Conservation (phyloP, 2,329 filamentous ascomycete genomes). For the Rutstroemia sp. region DNA sequence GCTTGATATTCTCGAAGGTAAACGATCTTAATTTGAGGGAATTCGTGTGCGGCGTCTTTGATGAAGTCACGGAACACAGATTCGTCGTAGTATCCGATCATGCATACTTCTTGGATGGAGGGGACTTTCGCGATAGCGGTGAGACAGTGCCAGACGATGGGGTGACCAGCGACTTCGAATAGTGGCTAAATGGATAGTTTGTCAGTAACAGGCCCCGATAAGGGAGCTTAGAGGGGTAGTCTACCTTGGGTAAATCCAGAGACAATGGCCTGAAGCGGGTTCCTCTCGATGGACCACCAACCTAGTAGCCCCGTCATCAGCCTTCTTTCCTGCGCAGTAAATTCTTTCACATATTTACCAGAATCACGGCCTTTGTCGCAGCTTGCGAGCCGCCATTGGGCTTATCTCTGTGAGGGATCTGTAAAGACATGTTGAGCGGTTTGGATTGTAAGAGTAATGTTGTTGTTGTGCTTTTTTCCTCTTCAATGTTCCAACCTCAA, state of each 20-base stretch:
- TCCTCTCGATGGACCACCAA: slow-evolving; percentile 90
- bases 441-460: not conserved
- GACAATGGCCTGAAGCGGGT: slow-evolving; percentile 93
- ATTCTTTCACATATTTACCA: slow-evolving; percentile 49
- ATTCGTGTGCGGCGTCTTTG: slow-evolving; percentile 78
- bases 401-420: slow-evolving; percentile 38
- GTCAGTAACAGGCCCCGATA: not conserved
- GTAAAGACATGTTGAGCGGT: slow-evolving; percentile 35
- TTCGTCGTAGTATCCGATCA: slow-evolving; percentile 99
- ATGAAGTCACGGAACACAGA: slow-evolving; percentile 96
- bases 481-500: not conserved
- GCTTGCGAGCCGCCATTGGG: slow-evolving; percentile 39
- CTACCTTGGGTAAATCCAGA: slow-evolving; percentile 89
- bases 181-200: slow-evolving; percentile 57
- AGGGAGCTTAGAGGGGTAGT: slow-evolving; percentile 21
- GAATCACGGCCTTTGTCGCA: slow-evolving; percentile 87
- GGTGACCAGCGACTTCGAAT: slow-evolving; percentile 96
- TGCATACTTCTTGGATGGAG: slow-evolving; percentile 89
- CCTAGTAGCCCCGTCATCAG: slow-evolving; percentile 42
- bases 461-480: not conserved
- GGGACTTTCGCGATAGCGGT: slow-evolving; percentile 85
- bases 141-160: slow-evolving; percentile 97
- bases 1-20: slow-evolving; percentile 98
- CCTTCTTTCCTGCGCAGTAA: slow-evolving; percentile 6
- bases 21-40: slow-evolving; percentile 82